Percentiles rank a stretch among this genome's conserved stretches.
Conservation (phyloP, 1,139 yeast genomes). For the Arxiozyma heterogenica region DNA sequence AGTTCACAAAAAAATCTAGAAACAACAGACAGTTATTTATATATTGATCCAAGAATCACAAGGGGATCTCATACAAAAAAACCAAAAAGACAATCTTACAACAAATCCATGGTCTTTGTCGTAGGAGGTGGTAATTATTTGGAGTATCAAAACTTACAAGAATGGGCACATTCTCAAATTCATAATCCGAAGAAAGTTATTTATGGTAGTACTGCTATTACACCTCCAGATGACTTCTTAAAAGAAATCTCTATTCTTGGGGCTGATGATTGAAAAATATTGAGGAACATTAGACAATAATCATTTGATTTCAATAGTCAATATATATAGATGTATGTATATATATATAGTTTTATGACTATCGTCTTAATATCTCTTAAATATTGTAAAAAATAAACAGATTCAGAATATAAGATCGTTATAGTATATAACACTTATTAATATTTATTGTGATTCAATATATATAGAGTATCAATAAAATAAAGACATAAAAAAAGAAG, state of each 20-base stretch:
- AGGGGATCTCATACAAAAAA: slow-evolving; percentile 86
- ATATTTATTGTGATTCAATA: neutral
- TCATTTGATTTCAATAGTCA: no score
- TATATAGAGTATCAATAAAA: neutral
- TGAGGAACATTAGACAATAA: neutral
- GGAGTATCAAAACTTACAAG: slow-evolving; percentile 89
- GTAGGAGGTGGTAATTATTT: slow-evolving; percentile 95
- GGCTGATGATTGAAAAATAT: slow-evolving; percentile 4
- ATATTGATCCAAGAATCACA: slow-evolving; percentile 75
- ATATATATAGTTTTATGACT: neutral
- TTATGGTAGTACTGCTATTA: slow-evolving; percentile 80
- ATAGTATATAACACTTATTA: neutral
- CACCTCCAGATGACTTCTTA: slow-evolving; percentile 69
- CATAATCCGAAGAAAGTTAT: slow-evolving; percentile 42
- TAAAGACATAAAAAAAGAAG: neutral
- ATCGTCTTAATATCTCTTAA: neutral
- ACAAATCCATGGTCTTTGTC: slow-evolving; percentile 77
- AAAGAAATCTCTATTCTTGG: slow-evolving; percentile 58
- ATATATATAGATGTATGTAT: neutral
- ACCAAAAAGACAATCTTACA: slow-evolving; percentile 75
- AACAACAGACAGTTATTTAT: slow-evolving; percentile 80
- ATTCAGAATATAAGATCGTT: neutral
- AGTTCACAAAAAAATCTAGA: slow-evolving; percentile 54
- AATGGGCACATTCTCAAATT: slow-evolving; percentile 53
- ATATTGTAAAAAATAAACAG: neutral